A percentile compares a stretch with the other conserved stretches of the same genome.
Evolutionary conservation across 2,329 filamentous ascomycete species (phyloP).

Genomic region (Capronia americana): DNA sequence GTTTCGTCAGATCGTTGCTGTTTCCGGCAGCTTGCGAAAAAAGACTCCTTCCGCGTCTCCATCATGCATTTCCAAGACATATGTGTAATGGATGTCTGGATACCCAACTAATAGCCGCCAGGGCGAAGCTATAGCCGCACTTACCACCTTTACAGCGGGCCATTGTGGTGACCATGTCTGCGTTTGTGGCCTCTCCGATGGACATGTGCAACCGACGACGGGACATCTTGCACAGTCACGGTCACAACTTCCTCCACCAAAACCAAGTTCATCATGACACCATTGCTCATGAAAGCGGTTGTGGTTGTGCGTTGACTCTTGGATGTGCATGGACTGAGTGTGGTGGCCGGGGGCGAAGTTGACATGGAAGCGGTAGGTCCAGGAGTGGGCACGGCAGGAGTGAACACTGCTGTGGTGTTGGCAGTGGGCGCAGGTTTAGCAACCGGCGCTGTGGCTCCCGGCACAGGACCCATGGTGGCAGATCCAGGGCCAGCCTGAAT

Average conservation of each 20-base stretch:
- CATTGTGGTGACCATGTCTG: conserved; percentile 22
- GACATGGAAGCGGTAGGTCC: conserved; percentile 19
- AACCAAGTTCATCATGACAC: conserved; percentile 36
- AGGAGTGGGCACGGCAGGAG: conserved; percentile 20
- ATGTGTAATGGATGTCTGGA: conserved; percentile 23
- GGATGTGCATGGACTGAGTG: conserved; percentile 5
- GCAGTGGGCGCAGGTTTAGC: conserved; percentile 8
- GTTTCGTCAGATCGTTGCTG: conserved; percentile 22
- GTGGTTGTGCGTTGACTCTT: conserved; percentile 22
- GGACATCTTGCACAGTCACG: conserved; percentile 29
- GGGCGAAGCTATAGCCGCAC: conserved; percentile 27
- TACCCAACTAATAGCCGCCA: conserved; percentile 32
- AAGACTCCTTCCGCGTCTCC: conserved; percentile 5
- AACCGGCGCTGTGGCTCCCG: conserved; percentile 15
- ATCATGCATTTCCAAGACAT: conserved; percentile 35
- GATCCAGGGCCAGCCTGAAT: conserved; percentile 56
- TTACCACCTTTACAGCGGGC: conserved; percentile 25
- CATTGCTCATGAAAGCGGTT: conserved; percentile 34
- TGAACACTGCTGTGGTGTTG: conserved; percentile 8
- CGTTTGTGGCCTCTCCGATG: conserved; percentile 29
- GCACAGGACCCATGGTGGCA: conserved; percentile 39
- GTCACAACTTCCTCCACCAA: conserved; percentile 39
- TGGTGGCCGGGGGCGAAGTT: conserved; percentile 16
- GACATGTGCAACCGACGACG: conserved; percentile 5
- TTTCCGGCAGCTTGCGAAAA: conserved; percentile 22